Evolutionary conservation across 2,329 filamentous ascomycete genomes (phyloP), one percentile per base, ranked within the genome.

Genomic region (Endoconidiophora polonica): DNA sequence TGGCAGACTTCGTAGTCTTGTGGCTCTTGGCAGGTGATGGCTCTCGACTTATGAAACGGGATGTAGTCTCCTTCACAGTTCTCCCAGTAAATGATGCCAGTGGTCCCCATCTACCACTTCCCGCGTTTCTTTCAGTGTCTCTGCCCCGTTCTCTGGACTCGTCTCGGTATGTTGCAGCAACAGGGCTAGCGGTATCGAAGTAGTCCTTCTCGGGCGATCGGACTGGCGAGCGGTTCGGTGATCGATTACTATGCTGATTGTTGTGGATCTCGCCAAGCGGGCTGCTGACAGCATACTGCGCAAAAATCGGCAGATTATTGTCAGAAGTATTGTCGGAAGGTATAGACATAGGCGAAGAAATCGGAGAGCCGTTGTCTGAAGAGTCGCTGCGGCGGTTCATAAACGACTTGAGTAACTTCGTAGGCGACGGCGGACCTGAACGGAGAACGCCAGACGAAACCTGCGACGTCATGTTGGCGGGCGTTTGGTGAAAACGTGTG

Each of bases 1-100:
- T 83, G 3, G 83, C 75, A 0, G 88, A 94, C 63, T 90, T 94
- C 37, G 76, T 76, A 68, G 90, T 93, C 60, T 81, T 82, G 23
- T 77, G 76, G 18, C 24, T 39, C 59, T 82, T 83, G 52, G 70
- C 71, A 9, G 73, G 71, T 39, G 74, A 73, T 22, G 65, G 57
- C 47, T 73, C 71, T 54, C 64, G 62, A 37, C 63, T 63, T 56
- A 68, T 68, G 51, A 50, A 48, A 23, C 44, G 45, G 65, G 63
- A 22, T 59, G 56, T 47, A 37, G 40, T 43, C 12, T 52, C 51
- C 22, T 49, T 53, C 7, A 50, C 16, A 7, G 26, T 43, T 7
- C 20, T 37, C 10, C 47, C 51, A 2, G 43, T 47, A 24, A 53
- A 53, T 9, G 47, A 44, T 16, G 50, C 45, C 9, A 52, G 20